Evolutionary conservation across 2,329 filamentous ascomycete genomes (phyloP).

Genomic region (Paraconiothyrium sp.): DNA sequence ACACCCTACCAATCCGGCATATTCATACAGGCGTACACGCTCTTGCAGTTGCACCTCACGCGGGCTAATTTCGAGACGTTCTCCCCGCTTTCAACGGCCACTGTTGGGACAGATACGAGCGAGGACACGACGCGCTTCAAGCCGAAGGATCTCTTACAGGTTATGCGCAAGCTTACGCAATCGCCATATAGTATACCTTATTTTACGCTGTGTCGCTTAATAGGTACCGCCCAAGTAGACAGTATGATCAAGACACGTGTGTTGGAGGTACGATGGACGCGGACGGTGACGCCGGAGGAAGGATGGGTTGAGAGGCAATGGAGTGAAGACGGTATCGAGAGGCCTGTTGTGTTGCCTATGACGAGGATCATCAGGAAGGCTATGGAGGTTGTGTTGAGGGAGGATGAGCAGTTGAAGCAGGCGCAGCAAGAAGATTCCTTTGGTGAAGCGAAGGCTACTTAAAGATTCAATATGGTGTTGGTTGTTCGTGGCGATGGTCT

Average conservation of each 20-base stretch:
- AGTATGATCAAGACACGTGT: slow-evolving; percentile 4
- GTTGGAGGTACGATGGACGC: slow-evolving; percentile 4
- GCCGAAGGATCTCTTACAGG: neutral
- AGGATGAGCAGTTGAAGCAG: neutral
- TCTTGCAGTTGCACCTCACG: slow-evolving; percentile 6
- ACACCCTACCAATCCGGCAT: neutral
- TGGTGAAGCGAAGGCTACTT: neutral
- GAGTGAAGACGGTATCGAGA: neutral
- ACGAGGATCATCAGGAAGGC: slow-evolving; percentile 8
- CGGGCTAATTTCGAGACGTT: neutral
- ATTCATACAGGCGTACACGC: slow-evolving; percentile 5
- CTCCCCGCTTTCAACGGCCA: slow-evolving; percentile 4
- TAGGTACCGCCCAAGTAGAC: neutral
- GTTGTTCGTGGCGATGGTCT: neutral
- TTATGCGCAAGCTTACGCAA: slow-evolving; percentile 3
- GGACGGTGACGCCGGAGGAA: neutral
- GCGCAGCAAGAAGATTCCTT: neutral
- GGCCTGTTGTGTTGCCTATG: slow-evolving; percentile 4
- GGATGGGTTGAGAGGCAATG: neutral
- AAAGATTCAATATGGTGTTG: neutral
- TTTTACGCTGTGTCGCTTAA: neutral
- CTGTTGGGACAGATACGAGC: neutral
- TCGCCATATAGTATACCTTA: slow-evolving; percentile 1
- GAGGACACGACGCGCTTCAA: neutral
- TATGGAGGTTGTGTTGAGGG: slow-evolving; percentile 5